Evolutionary conservation across 495 filamentous ascomycete genomes (phyloP), one percentile per base, ranked within the genome.

Genomic region (Penicillium daleae): DNA sequence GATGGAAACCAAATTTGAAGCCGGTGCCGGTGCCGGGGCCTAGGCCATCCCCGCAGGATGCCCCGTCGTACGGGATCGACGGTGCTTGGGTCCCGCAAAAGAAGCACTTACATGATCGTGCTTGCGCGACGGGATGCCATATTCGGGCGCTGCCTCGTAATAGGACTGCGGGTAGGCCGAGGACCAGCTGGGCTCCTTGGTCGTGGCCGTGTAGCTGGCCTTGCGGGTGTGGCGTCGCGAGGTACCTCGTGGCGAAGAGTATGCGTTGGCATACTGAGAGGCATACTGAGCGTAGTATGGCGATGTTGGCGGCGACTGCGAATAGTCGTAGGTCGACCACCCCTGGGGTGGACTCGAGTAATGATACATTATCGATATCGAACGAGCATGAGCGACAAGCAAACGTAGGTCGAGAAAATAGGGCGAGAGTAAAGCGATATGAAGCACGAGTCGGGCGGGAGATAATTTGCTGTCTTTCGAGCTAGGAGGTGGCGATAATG

Each of bases 91-190:
- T 70, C 73, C 71, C 75, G 74, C 74, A 76, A 76, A 79, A 76
- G 69, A 76, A 78, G 79, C 81, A 85, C 82, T 85, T 83, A 85
- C 82, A 84, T 79, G 74, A 70, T 83, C 81, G 81, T 83, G 78
- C 79, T 83, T 78, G 72, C 75, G 76, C 69, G 78, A 74, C 64
- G 81, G 78, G 61, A 78, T 74, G 70, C 72, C 72, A 73, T 80
- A 80, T 58, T 83, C 78, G 60, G 81, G 82, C 66, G 74, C 73
- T 40, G 78, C 62, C 46, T 80, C 76, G 68, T 83, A 82, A 70
- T 75, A 78, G 35, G 65, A 56, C 26, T 69, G 68, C 46, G 71
- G 62, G 60, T 79, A 79, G 33, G 64, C 70, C 51, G 80, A 69
- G 61, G 80, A 72, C 72, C 76, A 82, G 60, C 70, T 74, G 53